A percentile compares a stretch with the other conserved stretches of the same genome.
Conservation (phyloP, 2,329 filamentous ascomycete species). For the Colletotrichum phormii region DNA sequence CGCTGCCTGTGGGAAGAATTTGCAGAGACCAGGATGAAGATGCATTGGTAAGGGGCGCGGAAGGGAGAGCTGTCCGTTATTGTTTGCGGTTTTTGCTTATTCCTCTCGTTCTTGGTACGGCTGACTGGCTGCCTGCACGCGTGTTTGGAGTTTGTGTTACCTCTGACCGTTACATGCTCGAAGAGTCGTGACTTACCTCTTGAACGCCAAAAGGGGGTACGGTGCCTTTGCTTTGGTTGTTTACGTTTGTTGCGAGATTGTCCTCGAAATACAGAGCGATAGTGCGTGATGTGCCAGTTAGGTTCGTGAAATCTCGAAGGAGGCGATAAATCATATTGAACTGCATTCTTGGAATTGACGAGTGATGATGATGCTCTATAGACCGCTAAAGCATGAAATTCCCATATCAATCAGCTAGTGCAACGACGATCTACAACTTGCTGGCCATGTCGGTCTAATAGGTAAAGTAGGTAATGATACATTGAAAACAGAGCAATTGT, state of each 20-base stretch:
- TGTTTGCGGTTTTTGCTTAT: background rate
- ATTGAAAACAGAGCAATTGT: background rate
- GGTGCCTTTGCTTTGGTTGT: background rate
- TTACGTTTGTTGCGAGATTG: background rate
- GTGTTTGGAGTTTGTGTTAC: background rate
- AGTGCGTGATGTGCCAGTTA: background rate
- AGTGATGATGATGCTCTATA: background rate
- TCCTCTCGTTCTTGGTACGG: background rate
- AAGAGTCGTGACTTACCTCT: no score
- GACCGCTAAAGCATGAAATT: background rate
- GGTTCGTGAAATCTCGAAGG: no score
- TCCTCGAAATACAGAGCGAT: background rate
- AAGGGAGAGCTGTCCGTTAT: background rate
- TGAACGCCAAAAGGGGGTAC: background rate
- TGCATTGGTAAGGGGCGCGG: background rate
- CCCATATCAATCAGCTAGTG: background rate
- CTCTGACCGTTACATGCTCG: background rate
- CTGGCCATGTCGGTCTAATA: background rate
- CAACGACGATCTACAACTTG: background rate
- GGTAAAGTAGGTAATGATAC: slow-evolving; percentile 17
- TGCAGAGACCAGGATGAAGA: background rate
- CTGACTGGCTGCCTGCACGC: background rate
- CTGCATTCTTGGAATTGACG: background rate
- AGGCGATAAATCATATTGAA: background rate
- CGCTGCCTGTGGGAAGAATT: no score